Conservation (phyloP, 2,329 filamentous ascomycete genomes). For the Fulvia fulva region DNA sequence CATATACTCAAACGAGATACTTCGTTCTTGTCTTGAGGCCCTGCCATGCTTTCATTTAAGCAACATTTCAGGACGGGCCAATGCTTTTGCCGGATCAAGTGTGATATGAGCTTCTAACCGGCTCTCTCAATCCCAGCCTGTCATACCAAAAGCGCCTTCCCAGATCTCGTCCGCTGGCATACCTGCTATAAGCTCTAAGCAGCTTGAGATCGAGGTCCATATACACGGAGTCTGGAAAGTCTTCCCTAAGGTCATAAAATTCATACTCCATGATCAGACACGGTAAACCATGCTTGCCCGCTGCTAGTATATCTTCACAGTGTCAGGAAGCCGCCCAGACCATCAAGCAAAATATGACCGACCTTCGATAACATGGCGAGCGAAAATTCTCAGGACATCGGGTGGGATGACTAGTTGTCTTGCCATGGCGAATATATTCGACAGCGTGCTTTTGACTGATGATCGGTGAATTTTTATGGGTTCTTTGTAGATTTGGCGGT, state of each 20-base stretch:
- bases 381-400: neutral
- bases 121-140: neutral
- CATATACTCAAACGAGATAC: no score
- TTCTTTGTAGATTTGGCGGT: neutral
- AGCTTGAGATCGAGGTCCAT: neutral
- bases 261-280: neutral
- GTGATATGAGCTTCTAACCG: no score
- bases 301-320: neutral
- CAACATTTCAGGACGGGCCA: no score
- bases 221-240: neutral
- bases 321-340: neutral
- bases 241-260: neutral
- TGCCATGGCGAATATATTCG: neutral
- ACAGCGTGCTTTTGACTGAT: neutral
- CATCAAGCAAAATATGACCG: neutral
- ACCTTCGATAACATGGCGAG: neutral
- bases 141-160: neutral
- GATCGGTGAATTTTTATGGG: neutral
- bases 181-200: neutral
- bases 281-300: neutral
- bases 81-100: no score
- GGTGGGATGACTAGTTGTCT: neutral
- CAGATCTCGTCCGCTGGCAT: neutral
- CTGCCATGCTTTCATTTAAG: no score
- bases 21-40: no score